These are phyloP conservation scores for Kwoniella sp. DNA, from an alignment of 768 basidiomycete species.

Conservation along the genomic window DNA sequence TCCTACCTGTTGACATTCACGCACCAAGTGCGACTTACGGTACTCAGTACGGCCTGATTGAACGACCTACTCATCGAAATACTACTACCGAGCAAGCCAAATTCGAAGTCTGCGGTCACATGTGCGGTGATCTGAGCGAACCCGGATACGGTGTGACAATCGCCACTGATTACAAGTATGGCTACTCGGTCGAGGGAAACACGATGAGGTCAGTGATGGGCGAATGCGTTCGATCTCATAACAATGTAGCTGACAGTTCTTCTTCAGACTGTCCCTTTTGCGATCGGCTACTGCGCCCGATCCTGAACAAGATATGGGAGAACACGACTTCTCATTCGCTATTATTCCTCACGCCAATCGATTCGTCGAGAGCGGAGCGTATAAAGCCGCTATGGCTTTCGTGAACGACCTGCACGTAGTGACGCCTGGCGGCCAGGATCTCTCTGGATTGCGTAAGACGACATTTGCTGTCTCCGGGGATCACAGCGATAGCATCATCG, in stretches of 20 bases:
- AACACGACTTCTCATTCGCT: slow-evolving; percentile 80
- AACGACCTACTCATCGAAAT: slow-evolving; percentile 91
- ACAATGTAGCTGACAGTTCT: neutral
- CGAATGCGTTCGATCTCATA: neutral
- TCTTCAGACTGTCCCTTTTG: slow-evolving; percentile 69
- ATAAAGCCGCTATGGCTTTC: slow-evolving; percentile 21
- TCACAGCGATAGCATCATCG: neutral
- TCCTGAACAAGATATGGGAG: slow-evolving; percentile 32
- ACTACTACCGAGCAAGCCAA: slow-evolving; percentile 70
- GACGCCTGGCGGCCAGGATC: neutral
- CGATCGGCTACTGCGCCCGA: slow-evolving; percentile 72
- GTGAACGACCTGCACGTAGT: slow-evolving; percentile 13
- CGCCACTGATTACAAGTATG: slow-evolving; percentile 90
- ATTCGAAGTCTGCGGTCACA: slow-evolving; percentile 96
- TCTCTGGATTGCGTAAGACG: neutral
- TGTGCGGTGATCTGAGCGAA: slow-evolving; percentile 59
- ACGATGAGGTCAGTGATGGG: slow-evolving; percentile 59
- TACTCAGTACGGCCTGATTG: slow-evolving; percentile 86
- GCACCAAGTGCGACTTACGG: slow-evolving; percentile 83
- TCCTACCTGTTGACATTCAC: slow-evolving; percentile 81
- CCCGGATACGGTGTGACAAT: slow-evolving; percentile 92
- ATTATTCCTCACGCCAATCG: slow-evolving; percentile 65
- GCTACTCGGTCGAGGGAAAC: slow-evolving; percentile 76
- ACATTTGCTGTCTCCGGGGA: slow-evolving; percentile 4
- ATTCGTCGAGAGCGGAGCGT: slow-evolving; percentile 26